A percentile compares a stretch with the other conserved stretches of the same genome.
Evolutionary conservation across 305 asterid species (phyloP).

Genomic region (Solanum hybrid): DNA sequence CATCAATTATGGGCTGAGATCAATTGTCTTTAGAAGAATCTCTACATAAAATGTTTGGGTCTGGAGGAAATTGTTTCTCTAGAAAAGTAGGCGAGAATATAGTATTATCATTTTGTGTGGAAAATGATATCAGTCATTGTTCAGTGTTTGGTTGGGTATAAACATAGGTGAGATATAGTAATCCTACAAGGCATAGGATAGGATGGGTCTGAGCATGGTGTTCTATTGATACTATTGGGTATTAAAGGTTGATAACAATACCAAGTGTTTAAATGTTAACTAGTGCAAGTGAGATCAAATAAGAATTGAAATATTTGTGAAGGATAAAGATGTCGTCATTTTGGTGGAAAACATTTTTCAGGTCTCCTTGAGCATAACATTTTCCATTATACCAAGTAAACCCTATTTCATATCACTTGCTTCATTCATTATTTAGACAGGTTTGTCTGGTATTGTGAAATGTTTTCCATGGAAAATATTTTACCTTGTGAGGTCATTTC

Average conservation of each 20-base stretch:
- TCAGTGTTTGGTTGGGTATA: not conserved
- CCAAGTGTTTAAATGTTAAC: not conserved
- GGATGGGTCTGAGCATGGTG: not conserved
- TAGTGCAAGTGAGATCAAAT: not conserved
- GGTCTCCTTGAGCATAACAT: not conserved
- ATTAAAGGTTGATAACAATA: not conserved
- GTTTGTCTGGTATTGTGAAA: not conserved
- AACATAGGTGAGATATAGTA: not conserved
- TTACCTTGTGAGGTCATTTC: not conserved
- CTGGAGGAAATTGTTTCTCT: not conserved
- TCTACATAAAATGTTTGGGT: not conserved
- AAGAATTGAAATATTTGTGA: not conserved
- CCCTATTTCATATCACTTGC: not conserved
- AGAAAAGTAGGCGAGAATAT: not conserved
- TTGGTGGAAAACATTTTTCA: not conserved
- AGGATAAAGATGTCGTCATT: not conserved
- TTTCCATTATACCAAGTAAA: not conserved
- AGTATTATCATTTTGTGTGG: not conserved
- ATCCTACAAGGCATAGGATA: not conserved
- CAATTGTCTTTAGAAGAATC: not conserved
- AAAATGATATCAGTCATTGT: not conserved
- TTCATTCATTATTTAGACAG: not conserved
- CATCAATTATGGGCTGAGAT: not conserved
- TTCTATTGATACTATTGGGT: not conserved
- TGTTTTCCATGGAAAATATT: not conserved